Percentiles rank a stretch among this genome's conserved stretches.
Conservation (phyloP, 1,139 yeast genomes). For the Diutina mesorugosa region DNA sequence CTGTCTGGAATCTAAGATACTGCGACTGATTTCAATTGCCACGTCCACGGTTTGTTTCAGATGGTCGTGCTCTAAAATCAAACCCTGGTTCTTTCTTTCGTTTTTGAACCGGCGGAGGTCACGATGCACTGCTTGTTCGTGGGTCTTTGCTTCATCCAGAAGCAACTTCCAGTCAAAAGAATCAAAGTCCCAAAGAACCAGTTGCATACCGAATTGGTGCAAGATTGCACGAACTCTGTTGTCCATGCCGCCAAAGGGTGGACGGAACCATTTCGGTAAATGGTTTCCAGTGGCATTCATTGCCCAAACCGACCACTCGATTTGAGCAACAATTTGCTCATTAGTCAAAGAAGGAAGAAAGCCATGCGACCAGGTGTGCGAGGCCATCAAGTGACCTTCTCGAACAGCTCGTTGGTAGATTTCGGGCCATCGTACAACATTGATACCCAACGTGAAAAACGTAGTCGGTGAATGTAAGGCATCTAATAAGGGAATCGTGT, state of each 20-base stretch:
- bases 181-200: slow-evolving; percentile 86
- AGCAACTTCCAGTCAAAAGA: slow-evolving; percentile 79
- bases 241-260: slow-evolving; percentile 93
- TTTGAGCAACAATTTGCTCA: slow-evolving; percentile 75
- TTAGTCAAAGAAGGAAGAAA: slow-evolving; percentile 67
- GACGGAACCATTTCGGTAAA: slow-evolving; percentile 88
- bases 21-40: slow-evolving; percentile 41
- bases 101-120: slow-evolving; percentile 44
- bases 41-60: slow-evolving; percentile 52
- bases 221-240: slow-evolving; percentile 71
- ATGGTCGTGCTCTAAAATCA: slow-evolving; percentile 81
- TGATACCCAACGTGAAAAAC: slow-evolving; percentile 76
- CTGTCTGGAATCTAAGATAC: slow-evolving; percentile 32
- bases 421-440: slow-evolving; percentile 66
- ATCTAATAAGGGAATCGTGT: not conserved
- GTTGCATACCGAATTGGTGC: slow-evolving; percentile 76
- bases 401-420: slow-evolving; percentile 44
- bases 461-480: slow-evolving; percentile 29
- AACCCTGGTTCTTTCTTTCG: slow-evolving; percentile 31
- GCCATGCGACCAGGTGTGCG: slow-evolving; percentile 91
- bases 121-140: slow-evolving; percentile 35
- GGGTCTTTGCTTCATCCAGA: slow-evolving; percentile 20
- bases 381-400: slow-evolving; percentile 68
- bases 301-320: slow-evolving; percentile 96
- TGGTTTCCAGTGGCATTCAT: slow-evolving; percentile 90